Evolutionary conservation across 2,329 filamentous ascomycete species (phyloP), one percentile per base, ranked within the genome.

Genomic region (Pseudopyrenochaeta lycopersici): DNA sequence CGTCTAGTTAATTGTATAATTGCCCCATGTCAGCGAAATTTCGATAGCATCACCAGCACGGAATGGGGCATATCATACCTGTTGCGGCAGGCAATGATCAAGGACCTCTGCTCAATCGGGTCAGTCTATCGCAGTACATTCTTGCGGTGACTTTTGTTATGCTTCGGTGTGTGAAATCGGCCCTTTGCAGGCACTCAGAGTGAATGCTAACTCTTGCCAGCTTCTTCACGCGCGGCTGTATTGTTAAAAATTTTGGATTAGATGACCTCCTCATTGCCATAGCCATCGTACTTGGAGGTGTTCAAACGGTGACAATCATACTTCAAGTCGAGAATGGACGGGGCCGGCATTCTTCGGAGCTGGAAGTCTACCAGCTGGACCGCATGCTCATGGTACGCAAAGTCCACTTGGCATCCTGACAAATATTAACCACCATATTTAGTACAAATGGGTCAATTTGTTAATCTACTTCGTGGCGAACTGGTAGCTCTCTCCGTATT

Each of bases 391-490:
- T 64, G 62, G 66, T 69, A 52, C 20, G 54, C 10, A 15, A 11
- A 1, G 14, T 21, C 3, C 21, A 29, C 3, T 9, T 27, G 23
- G 9, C 9, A 27, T 27, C 4, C 23, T 5, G 23, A 27, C 4
- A 27, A 5, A 4, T 27, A n/a, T n/a, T n/a, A n/a, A n/a, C n/a
- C n/a, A n/a, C n/a, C n/a, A n/a, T n/a, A n/a, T n/a, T 7, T 41
- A 71, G 66, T 71, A 59, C 43, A 65, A 61, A 21, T 71, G 64
- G 63, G 54, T 69, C 43, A 66, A 67, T 36, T 61, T 67, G 58
- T 43, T 69, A 20, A 50, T 69, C 15, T 71, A 71, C 47, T 65
- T 68, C 27, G 44, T 66, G 21, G 67, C 61, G 12, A 71, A 68
- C 33, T 70, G 68, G 68, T 68, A 48, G 23, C 4, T 27, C 23